Conservation (phyloP, 768 basidiomycete species). For the Russula earlei region DNA sequence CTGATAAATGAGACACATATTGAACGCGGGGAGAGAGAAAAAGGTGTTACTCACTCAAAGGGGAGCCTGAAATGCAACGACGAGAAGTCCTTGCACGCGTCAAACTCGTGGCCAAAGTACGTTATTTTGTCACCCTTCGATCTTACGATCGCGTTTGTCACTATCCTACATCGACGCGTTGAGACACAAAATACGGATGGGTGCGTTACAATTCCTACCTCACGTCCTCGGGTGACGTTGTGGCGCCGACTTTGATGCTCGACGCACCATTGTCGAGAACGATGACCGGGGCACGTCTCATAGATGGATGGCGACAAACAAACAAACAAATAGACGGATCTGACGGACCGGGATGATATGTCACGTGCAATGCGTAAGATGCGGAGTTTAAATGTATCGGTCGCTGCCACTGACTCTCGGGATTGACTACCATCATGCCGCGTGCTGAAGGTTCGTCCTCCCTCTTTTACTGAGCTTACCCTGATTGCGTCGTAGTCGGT, state of each 20-base stretch:
- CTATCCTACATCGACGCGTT: slow-evolving; percentile 37
- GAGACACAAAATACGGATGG: neutral
- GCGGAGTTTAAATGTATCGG: neutral
- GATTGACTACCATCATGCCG: slow-evolving; percentile 9
- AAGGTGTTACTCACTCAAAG: slow-evolving; percentile 67
- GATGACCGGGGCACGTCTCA: slow-evolving; percentile 33
- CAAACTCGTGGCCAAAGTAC: slow-evolving; percentile 82
- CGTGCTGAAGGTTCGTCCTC: slow-evolving; percentile 15
- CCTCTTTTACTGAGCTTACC: neutral
- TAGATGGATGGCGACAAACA: neutral
- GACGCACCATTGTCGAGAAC: slow-evolving; percentile 85
- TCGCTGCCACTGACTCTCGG: neutral
- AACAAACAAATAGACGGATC: too few species aligned
- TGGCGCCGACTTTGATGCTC: slow-evolving; percentile 67
- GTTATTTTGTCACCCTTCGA: slow-evolving; percentile 76
- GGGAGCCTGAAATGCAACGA: slow-evolving; percentile 77
- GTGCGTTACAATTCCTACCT: slow-evolving; percentile 22
- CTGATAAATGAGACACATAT: slow-evolving; percentile 22
- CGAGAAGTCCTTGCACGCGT: slow-evolving; percentile 66
- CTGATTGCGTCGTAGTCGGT: slow-evolving; percentile 44
- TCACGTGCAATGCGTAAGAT: neutral
- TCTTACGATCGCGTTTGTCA: slow-evolving; percentile 75
- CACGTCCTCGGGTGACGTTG: slow-evolving; percentile 24
- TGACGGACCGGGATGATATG: too few species aligned
- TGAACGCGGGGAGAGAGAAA: slow-evolving; percentile 8